Percentiles rank a stretch among this genome's conserved stretches.
phyloP scores from a whole-genome alignment of 164 flowering plant genomes.

The Houttuynia cordata region DNA sequence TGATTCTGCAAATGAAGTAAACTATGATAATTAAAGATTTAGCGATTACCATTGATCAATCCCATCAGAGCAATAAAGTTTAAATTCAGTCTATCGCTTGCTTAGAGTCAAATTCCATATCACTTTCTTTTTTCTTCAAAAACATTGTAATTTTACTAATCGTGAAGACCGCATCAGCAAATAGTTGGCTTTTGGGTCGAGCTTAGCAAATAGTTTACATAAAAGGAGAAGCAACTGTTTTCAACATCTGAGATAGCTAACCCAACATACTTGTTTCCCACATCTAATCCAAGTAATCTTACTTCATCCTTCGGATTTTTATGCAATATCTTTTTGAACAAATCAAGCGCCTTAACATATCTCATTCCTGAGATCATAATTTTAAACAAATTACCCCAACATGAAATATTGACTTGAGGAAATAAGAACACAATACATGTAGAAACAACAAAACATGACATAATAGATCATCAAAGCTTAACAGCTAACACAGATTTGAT shows the following conservation, averaged over 20 bases:
- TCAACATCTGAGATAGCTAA: slow-evolving; percentile 61
- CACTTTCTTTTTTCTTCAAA: not conserved
- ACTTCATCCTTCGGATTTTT: slow-evolving; percentile 18
- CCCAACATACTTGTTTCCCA: slow-evolving; percentile 77
- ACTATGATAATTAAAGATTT: no score
- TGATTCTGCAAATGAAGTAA: no score
- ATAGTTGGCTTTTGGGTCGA: not conserved
- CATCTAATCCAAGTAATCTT: slow-evolving; percentile 82
- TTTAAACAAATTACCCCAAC: not conserved
- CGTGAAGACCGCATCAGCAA: no score
- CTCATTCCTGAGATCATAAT: slow-evolving; percentile 32
- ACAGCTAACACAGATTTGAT: no score
- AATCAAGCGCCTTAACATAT: slow-evolving; percentile 39
- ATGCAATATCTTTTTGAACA: slow-evolving; percentile 41
- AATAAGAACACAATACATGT: no score
- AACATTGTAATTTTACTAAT: no score
- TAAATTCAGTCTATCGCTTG: no score
- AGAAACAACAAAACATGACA: no score
- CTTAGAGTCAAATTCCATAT: not conserved
- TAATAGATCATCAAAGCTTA: no score
- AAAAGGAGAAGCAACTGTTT: slow-evolving; percentile 59
- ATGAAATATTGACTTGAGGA: no score
- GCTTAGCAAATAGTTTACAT: slow-evolving; percentile 29
- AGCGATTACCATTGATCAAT: no score
- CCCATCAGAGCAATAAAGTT: no score